Evolutionary conservation across 2,329 filamentous ascomycete species (phyloP).

Genomic region (Calonectria pteridis): DNA sequence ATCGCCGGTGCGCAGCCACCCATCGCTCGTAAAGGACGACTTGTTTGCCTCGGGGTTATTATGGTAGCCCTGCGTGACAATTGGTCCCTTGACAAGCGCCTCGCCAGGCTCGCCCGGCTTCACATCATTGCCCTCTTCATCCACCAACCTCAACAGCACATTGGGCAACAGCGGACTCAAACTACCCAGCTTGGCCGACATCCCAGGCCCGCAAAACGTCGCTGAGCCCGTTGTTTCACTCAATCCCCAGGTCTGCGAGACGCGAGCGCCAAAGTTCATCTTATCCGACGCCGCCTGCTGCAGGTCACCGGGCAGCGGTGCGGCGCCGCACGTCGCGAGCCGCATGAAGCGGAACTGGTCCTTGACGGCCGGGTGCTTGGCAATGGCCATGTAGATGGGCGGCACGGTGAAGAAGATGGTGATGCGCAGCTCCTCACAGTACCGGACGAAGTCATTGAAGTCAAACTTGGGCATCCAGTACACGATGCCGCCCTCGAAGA

Average conservation of each 20-base stretch:
- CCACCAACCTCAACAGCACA: conserved; percentile 50
- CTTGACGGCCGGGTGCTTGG: conserved; percentile 66
- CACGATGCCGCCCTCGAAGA: conserved; percentile 59
- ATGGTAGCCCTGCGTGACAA: conserved; percentile 78
- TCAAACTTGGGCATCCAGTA: conserved; percentile 76
- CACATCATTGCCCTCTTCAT: conserved; percentile 55
- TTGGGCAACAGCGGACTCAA: conserved; percentile 52
- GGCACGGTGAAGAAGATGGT: conserved; percentile 71
- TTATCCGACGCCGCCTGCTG: conserved; percentile 64
- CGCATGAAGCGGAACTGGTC: conserved; percentile 66
- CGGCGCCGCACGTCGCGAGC: conserved; percentile 64
- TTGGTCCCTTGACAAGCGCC: conserved; percentile 77
- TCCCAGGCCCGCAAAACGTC: conserved; percentile 57
- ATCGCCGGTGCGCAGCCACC: conserved; percentile 86
- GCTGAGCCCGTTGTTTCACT: conserved; percentile 67
- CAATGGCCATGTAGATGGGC: conserved; percentile 70
- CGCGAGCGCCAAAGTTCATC: conserved; percentile 54
- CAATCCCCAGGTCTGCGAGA: conserved; percentile 69
- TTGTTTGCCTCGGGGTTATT: conserved; percentile 75
- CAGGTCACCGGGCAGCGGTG: conserved; percentile 67
- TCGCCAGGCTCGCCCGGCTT: conserved; percentile 64
- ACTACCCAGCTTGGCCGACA: conserved; percentile 59
- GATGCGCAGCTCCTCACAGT: conserved; percentile 62
- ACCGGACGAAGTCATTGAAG: conserved; percentile 65
- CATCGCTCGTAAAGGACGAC: conserved; percentile 64